Conservation (phyloP, 768 basidiomycete genomes). For the Pleurotus djamor region DNA sequence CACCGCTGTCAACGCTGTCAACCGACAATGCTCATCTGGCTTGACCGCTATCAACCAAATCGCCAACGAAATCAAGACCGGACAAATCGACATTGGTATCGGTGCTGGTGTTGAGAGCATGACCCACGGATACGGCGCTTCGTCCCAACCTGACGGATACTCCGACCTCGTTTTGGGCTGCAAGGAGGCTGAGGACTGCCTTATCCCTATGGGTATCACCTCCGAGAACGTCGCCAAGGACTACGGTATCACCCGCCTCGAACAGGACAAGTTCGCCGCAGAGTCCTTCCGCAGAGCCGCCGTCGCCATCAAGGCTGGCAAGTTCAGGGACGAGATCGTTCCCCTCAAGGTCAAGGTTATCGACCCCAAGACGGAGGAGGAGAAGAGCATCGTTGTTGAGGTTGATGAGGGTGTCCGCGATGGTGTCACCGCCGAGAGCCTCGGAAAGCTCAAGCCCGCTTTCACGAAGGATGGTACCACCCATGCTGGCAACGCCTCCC, state of each 20-base stretch:
- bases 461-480: conserved; percentile 76
- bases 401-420: conserved; percentile 85
- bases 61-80: conserved; percentile 72
- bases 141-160: conserved; percentile 52
- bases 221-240: conserved; percentile 90
- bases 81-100: conserved; percentile 89
- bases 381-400: conserved; percentile 67
- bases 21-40: conserved; percentile 90
- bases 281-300: conserved; percentile 84
- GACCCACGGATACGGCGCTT: conserved; percentile 72
- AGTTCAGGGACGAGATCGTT: conserved; percentile 82
- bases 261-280: conserved; percentile 87
- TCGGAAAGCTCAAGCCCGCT: conserved; percentile 83
- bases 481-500: conserved; percentile 84
- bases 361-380: conserved; percentile 75
- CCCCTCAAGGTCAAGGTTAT: conserved; percentile 69
- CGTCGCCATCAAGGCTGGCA: conserved; percentile 75
- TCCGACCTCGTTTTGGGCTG: conserved; percentile 65
- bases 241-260: conserved; percentile 67
- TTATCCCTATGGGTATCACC: conserved; percentile 90
- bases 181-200: conserved; percentile 76
- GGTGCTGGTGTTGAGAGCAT: conserved; percentile 94
- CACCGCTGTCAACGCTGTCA: conserved; percentile 75
- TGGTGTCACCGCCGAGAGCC: conserved; percentile 76
- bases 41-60: conserved; percentile 81